Conservation (phyloP, 1,139 yeast genomes). For the Casaregolazyma lundiana region DNA sequence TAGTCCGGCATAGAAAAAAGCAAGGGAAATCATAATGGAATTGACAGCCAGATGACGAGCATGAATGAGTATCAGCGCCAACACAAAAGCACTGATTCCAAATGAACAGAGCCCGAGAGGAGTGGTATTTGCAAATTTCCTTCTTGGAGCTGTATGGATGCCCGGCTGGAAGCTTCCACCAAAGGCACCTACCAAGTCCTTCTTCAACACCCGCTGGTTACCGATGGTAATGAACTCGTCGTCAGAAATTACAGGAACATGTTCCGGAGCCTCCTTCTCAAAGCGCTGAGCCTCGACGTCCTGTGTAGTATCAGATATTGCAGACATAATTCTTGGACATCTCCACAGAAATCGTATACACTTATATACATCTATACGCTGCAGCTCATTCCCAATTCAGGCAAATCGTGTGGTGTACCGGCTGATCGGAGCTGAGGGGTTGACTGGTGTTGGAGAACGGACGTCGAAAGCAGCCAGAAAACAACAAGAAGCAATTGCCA, state of each 20-base stretch:
- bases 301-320: background rate
- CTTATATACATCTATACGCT: too few relatives aligned
- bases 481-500: too few relatives aligned
- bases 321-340: too few relatives aligned
- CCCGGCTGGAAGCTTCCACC: constrained; percentile 73
- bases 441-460: background rate
- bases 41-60: constrained; percentile 57
- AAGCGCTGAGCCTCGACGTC: background rate
- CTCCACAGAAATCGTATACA: too few relatives aligned
- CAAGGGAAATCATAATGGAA: constrained; percentile 63
- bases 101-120: constrained; percentile 83
- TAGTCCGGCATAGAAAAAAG: constrained; percentile 82
- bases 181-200: constrained; percentile 61
- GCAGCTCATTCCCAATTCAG: too few relatives aligned
- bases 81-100: constrained; percentile 78
- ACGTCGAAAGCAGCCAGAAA: too few relatives aligned
- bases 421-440: background rate
- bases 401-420: background rate
- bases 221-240: constrained; percentile 58
- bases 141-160: constrained; percentile 55
- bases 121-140: constrained; percentile 81
- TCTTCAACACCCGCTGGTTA: constrained; percentile 58
- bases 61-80: constrained; percentile 58
- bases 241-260: background rate
- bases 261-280: background rate